phyloP scores from a whole-genome alignment of 1,284 basidiomycete species.

The Ganoderma lingzhi region DNA sequence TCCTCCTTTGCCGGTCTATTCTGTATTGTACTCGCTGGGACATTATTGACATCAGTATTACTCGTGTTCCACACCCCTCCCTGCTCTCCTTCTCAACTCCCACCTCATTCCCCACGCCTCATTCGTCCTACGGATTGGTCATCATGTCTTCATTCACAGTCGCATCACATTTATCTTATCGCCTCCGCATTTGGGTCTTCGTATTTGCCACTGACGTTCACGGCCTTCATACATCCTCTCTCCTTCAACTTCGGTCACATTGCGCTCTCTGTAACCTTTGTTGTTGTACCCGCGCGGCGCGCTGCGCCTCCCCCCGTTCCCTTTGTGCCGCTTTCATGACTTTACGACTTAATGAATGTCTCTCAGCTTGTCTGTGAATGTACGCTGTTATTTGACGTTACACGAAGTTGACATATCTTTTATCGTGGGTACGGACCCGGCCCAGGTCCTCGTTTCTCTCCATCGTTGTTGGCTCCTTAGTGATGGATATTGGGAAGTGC shows the following conservation, averaged over 20 bases:
- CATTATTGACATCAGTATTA: constrained; percentile 18
- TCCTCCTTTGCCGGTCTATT: background rate
- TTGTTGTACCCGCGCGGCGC: constrained; percentile 16
- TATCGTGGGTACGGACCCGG: background rate
- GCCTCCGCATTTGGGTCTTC: constrained; percentile 16
- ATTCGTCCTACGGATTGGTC: background rate
- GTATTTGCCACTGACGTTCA: constrained; percentile 3
- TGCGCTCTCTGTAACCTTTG: background rate
- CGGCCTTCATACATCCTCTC: background rate
- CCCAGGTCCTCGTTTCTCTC: background rate
- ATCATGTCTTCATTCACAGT: constrained; percentile 10
- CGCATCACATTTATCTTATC: constrained; percentile 27
- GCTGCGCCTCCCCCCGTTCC: constrained; percentile 13
- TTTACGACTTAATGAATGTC: constrained; percentile 30
- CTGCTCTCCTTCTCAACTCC: constrained; percentile 9
- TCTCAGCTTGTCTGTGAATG: constrained; percentile 17
- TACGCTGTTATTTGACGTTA: constrained; percentile 25
- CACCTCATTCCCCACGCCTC: constrained; percentile 1
- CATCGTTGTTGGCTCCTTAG: background rate
- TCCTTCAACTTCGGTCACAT: constrained; percentile 8
- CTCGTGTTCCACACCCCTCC: constrained; percentile 4
- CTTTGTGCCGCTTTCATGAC: constrained; percentile 27
- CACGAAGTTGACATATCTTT: constrained; percentile 10
- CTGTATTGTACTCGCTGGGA: constrained; percentile 15
- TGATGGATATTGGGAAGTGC: background rate